Evolutionary conservation across 140 eudicot genomes (phyloP), one percentile per base, ranked within the genome.

Genomic region (Anethum foeniculum): DNA sequence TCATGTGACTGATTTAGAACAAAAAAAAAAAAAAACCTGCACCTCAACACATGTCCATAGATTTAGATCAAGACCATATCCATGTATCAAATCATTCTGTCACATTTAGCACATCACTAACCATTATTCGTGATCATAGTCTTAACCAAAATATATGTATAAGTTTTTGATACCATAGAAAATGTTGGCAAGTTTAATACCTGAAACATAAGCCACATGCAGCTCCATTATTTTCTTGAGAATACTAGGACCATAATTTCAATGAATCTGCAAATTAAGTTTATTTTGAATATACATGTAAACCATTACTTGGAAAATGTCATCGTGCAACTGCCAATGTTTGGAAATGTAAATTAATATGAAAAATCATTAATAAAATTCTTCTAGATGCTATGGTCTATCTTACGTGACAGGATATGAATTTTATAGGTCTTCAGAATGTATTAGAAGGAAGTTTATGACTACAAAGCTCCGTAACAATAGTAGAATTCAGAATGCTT

Each of bases 1-100:
- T 16, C 16, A 44, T 64, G 15, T 58, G 25, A 23, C 7, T 5
- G 30, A 9, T 39, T 25, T 28, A 34, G 38, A 34, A 34, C 38
- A 1, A 34, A 34, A 34, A 34, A 34, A 34, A 34, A 1, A 8
- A 41, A 41, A 2, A 72, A 72, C 6, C 28, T 14, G 32, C 34
- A 80, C 83, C 83, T 80, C 75, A 16, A 80, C 77, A 47, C 83
- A 80, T 75, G 60, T 75, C 68, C 77, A 28, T 51, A 80, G 64
- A 80, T 47, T 71, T 3, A 80, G 77, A 80, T 80, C 83, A 47
- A 80, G 67, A 28, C 83, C 83, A 78, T 78, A 80, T 68, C 83
- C 77, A 14, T 80, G 83, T 27, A 80, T 78, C 83, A 67, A 47
- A 71, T 80, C 78, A 47, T 80, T 80, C 68, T 80, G 68, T 46